Base-by-base conservation (phyloP, 1,139 yeast genomes). In the Diutina mesorugosa region DNA sequence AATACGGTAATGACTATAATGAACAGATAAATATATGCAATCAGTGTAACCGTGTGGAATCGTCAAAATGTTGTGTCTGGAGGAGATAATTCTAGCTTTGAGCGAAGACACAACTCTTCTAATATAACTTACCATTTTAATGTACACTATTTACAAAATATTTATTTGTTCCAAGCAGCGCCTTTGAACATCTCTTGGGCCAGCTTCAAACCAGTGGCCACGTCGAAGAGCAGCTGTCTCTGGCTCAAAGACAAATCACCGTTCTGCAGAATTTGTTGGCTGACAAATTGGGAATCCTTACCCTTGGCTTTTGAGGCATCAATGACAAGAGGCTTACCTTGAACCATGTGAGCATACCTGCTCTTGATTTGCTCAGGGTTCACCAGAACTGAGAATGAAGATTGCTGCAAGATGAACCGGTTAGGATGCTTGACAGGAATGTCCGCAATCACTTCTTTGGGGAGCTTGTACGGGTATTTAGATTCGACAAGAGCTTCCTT, bases 391-490 rank as follows among this genome's bases (percentile, higher is more conserved):
- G 67, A 60, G 66, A 65, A 74, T 59, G 67, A 67, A 2, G 45
- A 21, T 55, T 69, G 69, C 57, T 69, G 73, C 57, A 74, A 67
- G 57, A 76, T 63, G 60, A 72, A 76, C 60, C 61, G 64, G 64
- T 72, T 74, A 29, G 60, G 55, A 28, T 61, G 56, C 16, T 65
- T 62, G 21, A 60, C 56, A 26, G 67, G 67, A 28, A 68, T 58
- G 52, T 60, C 58, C 35, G 70, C 72, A 51, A 76, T 67, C 45
- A 76, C 64, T 10, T 66, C 58, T 60, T 64, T 68, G n/a, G 80
- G 79, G 59, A 76, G 66, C 60, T 66, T 63, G 66, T 67, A 76
- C 12, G 80, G 80, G 63, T 75, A 76, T 55, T 74, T 73, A 35
- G 79, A 74, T 56, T 68, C 67, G 56, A 72, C 61, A 60, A 76